Evolutionary conservation across 2,329 filamentous ascomycete genomes (phyloP), one percentile per base, ranked within the genome.

Genomic region (Diaporthe citrichinensis): DNA sequence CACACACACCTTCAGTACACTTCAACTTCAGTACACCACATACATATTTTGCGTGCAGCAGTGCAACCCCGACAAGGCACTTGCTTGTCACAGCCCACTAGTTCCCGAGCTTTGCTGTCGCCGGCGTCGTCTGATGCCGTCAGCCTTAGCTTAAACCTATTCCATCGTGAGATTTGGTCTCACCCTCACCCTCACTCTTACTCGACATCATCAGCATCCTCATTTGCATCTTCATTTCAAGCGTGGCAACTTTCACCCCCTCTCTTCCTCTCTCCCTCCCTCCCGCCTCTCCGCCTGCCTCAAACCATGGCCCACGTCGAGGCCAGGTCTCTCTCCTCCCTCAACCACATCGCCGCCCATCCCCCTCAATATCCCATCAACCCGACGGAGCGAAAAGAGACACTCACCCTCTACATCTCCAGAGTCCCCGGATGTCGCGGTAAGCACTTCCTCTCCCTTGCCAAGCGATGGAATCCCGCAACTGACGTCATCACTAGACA

Each of bases 371-470:
- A 98, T 83, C 95, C 95, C 68, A 90, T 93, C 80, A 94, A 94
- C 81, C 94, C 94, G 7, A 91, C 92, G 4, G 86, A 90, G 79
- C 90, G 87, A 77, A 90, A 93, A 77, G 91, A 95, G 68, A 92
- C 95, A 5, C 84, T 98, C 69, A 92, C 93, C 3, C 90, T 99
- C 55, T 99, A 99, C 85, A 97, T 99, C 78, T 95, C 96, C 49
- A 89, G 96, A 78, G 96, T 99, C 0, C 97, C 97, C 1, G 96
- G 96, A 31, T 98, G 94, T 78, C 92, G 92, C 92, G 95, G 95
- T 96, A 87, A 78, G 86, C 82, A 34, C 59, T 46, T 76, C 78
- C 73, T 72, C 68, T 75, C 74, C 77, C 76, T 74, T 73, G 62
- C 68, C 55, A 49, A 20, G 53, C 46, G 68, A 62, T 41, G 51